Base-by-base conservation (phyloP, 306 rosid genomes). In the Cyamopsis tetragonoloba region DNA sequence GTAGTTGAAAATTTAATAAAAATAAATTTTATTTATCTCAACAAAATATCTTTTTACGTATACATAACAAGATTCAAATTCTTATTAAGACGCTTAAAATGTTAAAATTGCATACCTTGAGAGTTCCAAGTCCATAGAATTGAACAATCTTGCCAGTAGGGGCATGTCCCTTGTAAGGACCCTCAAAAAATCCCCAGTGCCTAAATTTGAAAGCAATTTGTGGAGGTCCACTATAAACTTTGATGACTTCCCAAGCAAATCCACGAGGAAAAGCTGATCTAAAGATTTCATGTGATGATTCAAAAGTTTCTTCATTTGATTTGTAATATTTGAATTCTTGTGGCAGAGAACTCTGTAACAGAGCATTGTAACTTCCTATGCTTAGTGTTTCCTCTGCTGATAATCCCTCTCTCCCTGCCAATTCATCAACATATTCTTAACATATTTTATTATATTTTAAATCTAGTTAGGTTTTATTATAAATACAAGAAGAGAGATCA, bases 181-280 rank as follows among this genome's bases (percentile, higher is more conserved):
- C 96, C 66, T 89, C 95, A 71, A 80, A 87, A 85, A 79, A 79
- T 13, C 96, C 96, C 96, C 96, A 89, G 61, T 89, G 96, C 76
- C 95, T 81, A 63, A 85, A 89, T 79, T 85, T 89, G 85, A 12
- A 89, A 3, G 85, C 79, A 41, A 89, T 89, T 38, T 81, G 67
- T 15, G 95, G 96, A 7, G 95, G 96, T 31, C 89, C 89, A 8
- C 77, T 66, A 20, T 73, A 89, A 24, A 89, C 96, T 4, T 76
- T 58, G 4, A 85, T 58, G 20, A 90, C 89, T 81, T 90, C 95
- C 96, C 96, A 90, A 5, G 95, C 96, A 85, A 87, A 90, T 3
- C 96, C 96, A 3, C 96, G 70, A 32, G 91, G 95, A 27, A 90
- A 76, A 31, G 95, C 88, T 37, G 85, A 49, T 20, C 75, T 63